phyloP scores from a whole-genome alignment of 371 early-diverging fungal genomes.

The Mortierella sp. region DNA sequence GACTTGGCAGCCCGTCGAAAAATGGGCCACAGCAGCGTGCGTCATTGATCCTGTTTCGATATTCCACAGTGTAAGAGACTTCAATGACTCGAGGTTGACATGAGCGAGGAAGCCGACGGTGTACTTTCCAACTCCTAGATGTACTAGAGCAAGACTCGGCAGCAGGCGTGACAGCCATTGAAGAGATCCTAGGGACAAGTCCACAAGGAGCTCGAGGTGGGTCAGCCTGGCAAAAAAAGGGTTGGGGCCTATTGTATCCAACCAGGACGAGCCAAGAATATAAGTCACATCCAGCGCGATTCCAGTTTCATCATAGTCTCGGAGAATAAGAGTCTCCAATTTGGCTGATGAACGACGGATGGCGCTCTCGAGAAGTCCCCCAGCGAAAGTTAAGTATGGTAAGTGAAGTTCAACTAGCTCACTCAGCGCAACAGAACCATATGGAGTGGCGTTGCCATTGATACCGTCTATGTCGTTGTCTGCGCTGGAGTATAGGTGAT shows the following conservation, averaged over 20 bases:
- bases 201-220: too few relatives aligned
- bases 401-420: neutral
- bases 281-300: neutral
- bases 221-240: neutral
- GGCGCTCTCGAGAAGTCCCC: neutral
- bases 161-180: too few relatives aligned
- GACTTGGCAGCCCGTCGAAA: too few relatives aligned
- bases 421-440: neutral
- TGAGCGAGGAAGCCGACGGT: too few relatives aligned
- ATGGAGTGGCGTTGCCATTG: neutral
- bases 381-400: neutral
- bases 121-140: too few relatives aligned
- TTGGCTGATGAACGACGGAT: neutral
- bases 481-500: neutral
- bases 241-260: neutral
- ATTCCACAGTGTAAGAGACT: too few relatives aligned
- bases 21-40: too few relatives aligned
- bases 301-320: neutral
- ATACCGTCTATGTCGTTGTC: too few relatives aligned
- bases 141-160: too few relatives aligned
- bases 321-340: neutral
- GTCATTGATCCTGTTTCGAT: too few relatives aligned
- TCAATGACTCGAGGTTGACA: too few relatives aligned
- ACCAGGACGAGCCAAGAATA: neutral
- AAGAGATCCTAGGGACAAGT: too few relatives aligned